phyloP scores from a whole-genome alignment of 78 protist species.

The Tieghemostelium lacteum region DNA sequence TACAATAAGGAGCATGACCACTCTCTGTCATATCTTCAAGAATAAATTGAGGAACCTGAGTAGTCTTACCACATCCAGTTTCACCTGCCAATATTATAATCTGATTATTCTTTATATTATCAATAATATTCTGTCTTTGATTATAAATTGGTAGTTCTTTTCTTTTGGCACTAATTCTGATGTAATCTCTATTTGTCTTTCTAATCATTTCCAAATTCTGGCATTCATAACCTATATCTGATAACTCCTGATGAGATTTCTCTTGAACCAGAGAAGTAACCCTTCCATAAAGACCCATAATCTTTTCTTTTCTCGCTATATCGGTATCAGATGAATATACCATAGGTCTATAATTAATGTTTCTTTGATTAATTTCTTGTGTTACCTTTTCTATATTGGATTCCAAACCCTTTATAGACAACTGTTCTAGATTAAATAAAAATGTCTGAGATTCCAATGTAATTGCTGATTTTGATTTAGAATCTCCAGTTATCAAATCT shows the following conservation, averaged over 20 bases:
- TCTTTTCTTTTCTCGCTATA: too few relatives aligned
- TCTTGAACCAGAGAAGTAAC: not conserved
- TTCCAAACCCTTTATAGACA: too few relatives aligned
- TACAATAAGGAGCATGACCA: conserved; percentile 39
- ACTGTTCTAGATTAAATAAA: too few relatives aligned
- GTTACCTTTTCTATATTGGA: too few relatives aligned
- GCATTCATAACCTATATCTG: conserved; percentile 18
- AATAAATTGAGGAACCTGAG: conserved; percentile 98
- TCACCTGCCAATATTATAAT: conserved; percentile 78
- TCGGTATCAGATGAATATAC: too few relatives aligned
- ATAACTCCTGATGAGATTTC: conserved; percentile 1
- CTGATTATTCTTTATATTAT: conserved; percentile 21
- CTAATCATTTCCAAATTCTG: not conserved
- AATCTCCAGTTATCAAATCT: not conserved
- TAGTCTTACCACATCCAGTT: conserved; percentile 84
- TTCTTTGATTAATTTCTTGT: too few relatives aligned
- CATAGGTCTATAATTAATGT: too few relatives aligned
- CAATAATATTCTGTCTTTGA: conserved; percentile 2
- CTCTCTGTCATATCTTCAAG: conserved; percentile 85
- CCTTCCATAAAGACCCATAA: too few relatives aligned
- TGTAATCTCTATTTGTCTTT: not conserved
- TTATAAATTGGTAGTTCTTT: conserved; percentile 2
- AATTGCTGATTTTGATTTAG: not conserved
- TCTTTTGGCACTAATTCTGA: not conserved
- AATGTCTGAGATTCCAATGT: not conserved